Evolutionary conservation across 2,329 filamentous ascomycete genomes (phyloP).

Genomic region (Chaetomiaceae sp.): DNA sequence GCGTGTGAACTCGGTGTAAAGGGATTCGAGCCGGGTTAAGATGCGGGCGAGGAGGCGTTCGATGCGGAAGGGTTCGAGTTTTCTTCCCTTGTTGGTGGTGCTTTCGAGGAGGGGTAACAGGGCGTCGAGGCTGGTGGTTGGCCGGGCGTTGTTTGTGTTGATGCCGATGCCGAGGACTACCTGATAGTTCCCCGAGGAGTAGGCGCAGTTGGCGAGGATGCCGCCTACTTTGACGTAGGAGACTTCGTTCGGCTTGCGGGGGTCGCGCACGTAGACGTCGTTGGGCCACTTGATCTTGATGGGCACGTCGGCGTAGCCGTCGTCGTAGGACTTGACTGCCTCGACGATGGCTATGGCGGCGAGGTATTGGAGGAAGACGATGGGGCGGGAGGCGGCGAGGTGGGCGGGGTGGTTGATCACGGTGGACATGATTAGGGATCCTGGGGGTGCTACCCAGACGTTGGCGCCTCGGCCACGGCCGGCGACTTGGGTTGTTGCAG

Average conservation of each 20-base stretch:
- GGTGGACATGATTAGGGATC: slow-evolving; percentile 81
- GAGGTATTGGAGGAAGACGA: slow-evolving; percentile 93
- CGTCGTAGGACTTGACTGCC: slow-evolving; percentile 77
- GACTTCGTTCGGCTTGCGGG: slow-evolving; percentile 42
- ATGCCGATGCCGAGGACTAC: slow-evolving; percentile 82
- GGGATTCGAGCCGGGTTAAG: slow-evolving; percentile 68
- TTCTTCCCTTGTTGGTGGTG: slow-evolving; percentile 21
- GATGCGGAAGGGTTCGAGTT: slow-evolving; percentile 55
- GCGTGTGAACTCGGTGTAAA: slow-evolving; percentile 71
- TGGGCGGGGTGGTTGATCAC: slow-evolving; percentile 78
- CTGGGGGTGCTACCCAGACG: slow-evolving; percentile 89
- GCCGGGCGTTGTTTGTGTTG: slow-evolving; percentile 77
- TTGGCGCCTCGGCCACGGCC: slow-evolving; percentile 86
- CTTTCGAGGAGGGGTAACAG: slow-evolving; percentile 51
- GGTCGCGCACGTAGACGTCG: slow-evolving; percentile 78
- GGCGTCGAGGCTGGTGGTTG: slow-evolving; percentile 81
- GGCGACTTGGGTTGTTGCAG: slow-evolving; percentile 82
- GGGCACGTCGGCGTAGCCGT: slow-evolving; percentile 65
- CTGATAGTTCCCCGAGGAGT: slow-evolving; percentile 71
- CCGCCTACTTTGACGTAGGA: slow-evolving; percentile 86
- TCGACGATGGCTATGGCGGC: slow-evolving; percentile 82
- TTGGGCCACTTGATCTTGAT: slow-evolving; percentile 97
- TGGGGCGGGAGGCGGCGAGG: slow-evolving; percentile 66
- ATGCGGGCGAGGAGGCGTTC: slow-evolving; percentile 82
- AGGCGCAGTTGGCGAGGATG: slow-evolving; percentile 85